Evolutionary conservation across 2,329 filamentous ascomycete genomes (phyloP).

Genomic region (Allantophomopsis lycopodina): DNA sequence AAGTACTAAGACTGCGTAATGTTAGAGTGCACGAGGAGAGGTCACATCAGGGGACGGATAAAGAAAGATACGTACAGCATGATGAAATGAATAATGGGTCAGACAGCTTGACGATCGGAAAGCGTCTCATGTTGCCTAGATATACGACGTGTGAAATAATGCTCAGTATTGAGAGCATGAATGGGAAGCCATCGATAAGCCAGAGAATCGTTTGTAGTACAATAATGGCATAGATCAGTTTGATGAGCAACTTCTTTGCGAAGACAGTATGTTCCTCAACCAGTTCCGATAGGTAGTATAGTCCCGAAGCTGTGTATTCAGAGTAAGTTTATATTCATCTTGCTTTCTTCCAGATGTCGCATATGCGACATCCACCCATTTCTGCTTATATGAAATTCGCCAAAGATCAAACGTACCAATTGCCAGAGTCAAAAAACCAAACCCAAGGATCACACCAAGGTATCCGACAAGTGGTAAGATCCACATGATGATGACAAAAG

Average conservation of each 20-base stretch:
- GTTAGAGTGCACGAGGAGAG: too few species aligned
- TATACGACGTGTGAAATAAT: constrained; percentile 76
- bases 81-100: constrained; percentile 80
- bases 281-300: constrained; percentile 96
- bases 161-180: constrained; percentile 59
- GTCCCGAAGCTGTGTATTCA: constrained; percentile 59
- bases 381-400: background rate
- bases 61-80: constrained; percentile 46
- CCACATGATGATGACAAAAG: constrained; percentile 46
- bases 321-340: constrained; percentile 1
- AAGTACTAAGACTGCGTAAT: constrained; percentile 55
- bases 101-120: constrained; percentile 68
- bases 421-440: constrained; percentile 85
- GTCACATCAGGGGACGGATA: background rate
- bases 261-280: constrained; percentile 96
- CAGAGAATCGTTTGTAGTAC: constrained; percentile 60
- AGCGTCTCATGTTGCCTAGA: constrained; percentile 66
- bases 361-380: constrained; percentile 1
- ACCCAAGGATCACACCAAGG: constrained; percentile 73
- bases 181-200: constrained; percentile 74
- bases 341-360: background rate
- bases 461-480: constrained; percentile 89
- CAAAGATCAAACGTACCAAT: constrained; percentile 48
- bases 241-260: constrained; percentile 73
- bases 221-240: constrained; percentile 75